Conservation (phyloP, 352 stramenopile genomes). For the Pythium inflatum region DNA sequence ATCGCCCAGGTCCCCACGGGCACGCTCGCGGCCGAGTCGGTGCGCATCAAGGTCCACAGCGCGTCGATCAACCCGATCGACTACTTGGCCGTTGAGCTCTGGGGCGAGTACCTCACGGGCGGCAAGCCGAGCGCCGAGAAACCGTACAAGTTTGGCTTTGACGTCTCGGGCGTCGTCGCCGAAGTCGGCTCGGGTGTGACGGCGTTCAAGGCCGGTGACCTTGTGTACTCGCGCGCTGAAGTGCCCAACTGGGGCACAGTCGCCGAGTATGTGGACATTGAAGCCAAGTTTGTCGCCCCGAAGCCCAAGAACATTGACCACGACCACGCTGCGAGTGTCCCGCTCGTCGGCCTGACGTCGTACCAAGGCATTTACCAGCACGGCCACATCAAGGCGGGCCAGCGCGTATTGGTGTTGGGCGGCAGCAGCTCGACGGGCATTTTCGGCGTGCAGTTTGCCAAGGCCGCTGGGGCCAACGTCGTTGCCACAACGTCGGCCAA, state of each 20-base stretch:
- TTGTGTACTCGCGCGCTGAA: conserved; percentile 30
- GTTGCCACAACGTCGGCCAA: conserved; percentile 42
- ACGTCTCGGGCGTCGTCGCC: conserved; percentile 18
- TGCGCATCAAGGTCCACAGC: conserved; percentile 29
- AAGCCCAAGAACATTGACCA: conserved; percentile 51
- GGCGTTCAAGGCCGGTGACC: conserved; percentile 21
- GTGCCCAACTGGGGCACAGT: conserved; percentile 30
- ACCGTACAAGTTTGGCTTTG: conserved; percentile 26
- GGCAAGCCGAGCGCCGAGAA: conserved; percentile 23
- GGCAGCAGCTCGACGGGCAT: conserved; percentile 46
- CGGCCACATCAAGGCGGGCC: conserved; percentile 21
- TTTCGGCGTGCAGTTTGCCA: conserved; percentile 33
- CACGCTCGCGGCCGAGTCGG: not conserved
- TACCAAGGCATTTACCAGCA: conserved; percentile 42
- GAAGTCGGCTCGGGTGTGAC: conserved; percentile 21
- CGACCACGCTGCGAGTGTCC: conserved; percentile 43
- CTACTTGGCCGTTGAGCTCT: conserved; percentile 19
- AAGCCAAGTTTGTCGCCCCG: conserved; percentile 33
- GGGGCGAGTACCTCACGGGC: conserved; percentile 12
- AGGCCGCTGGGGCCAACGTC: conserved; percentile 22
- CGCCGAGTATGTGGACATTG: conserved; percentile 48
- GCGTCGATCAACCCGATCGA: conserved; percentile 29
- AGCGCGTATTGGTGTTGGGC: conserved; percentile 41
- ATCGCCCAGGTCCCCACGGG: conserved; percentile 16
- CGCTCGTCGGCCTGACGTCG: conserved; percentile 36